Evolutionary conservation across 2,329 filamentous ascomycete species (phyloP).

Genomic region (Colletotrichum graminicola): DNA sequence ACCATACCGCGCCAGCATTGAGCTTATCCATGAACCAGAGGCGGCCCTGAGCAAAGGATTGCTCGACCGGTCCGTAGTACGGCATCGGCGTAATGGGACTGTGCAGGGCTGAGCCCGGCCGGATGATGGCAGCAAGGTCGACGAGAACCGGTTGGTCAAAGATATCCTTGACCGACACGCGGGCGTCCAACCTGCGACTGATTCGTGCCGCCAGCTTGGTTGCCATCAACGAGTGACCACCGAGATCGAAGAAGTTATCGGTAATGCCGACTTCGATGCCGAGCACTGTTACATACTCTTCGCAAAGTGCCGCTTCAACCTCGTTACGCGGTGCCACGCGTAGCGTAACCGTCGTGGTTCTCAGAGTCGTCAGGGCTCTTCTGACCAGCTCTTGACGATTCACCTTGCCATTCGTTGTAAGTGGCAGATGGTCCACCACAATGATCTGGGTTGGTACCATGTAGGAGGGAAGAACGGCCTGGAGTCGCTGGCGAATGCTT

Average conservation of each 20-base stretch:
- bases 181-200: constrained; percentile 17
- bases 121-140: constrained; percentile 11
- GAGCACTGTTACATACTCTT: constrained; percentile 28
- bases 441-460: constrained; percentile 46
- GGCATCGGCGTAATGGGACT: not conserved
- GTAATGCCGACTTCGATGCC: constrained; percentile 29
- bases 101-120: not conserved
- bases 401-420: constrained; percentile 47
- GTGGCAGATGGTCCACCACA: constrained; percentile 45
- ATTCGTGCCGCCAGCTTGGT: constrained; percentile 23
- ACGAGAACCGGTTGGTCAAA: constrained; percentile 31
- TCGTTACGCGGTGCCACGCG: constrained; percentile 32
- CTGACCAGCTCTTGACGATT: constrained; percentile 37
- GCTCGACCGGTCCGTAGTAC: constrained; percentile 15
- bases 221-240: constrained; percentile 39
- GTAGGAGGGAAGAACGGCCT: constrained; percentile 37
- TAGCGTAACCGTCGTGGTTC: not conserved
- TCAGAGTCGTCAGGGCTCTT: not conserved
- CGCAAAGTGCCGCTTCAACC: constrained; percentile 43
- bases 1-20: not conserved
- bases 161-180: constrained; percentile 37
- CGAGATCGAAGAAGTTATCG: constrained; percentile 42
- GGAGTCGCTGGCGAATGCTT: constrained; percentile 10
- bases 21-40: constrained; percentile 18
- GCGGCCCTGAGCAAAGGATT: constrained; percentile 12